phyloP scores from a whole-genome alignment of 345 rosid genomes.

The Aquilaria yunnanensis region DNA sequence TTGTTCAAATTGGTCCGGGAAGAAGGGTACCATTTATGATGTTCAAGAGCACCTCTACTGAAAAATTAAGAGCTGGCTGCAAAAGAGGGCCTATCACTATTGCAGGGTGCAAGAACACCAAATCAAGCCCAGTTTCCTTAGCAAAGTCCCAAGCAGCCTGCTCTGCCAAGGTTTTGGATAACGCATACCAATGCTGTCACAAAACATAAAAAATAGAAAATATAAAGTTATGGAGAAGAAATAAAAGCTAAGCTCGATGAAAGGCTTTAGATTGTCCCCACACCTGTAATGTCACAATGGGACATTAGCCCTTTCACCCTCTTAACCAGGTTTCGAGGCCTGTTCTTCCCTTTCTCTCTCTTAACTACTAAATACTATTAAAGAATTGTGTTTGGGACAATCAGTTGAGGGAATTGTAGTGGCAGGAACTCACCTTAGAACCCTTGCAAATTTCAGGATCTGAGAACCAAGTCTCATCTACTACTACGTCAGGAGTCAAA shows the following conservation, averaged over 20 bases:
- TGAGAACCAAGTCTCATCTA: constrained; percentile 30
- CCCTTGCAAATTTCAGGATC: constrained; percentile 10
- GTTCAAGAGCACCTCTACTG: constrained; percentile 20
- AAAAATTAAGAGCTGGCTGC: constrained; percentile 36
- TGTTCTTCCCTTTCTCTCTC: no score
- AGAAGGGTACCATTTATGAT: constrained; percentile 26
- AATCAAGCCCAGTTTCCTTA: constrained; percentile 39
- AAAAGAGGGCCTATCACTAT: constrained; percentile 39
- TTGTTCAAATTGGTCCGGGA: no score
- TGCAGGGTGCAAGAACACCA: constrained; percentile 39
- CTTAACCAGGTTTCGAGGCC: no score
- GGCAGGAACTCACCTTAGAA: neutral
- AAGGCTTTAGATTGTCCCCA: no score
- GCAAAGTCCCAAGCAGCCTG: constrained; percentile 44
- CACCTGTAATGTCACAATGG: no score
- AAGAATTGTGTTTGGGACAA: no score
- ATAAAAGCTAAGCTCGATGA: no score
- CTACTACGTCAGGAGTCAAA: constrained; percentile 7
- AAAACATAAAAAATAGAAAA: neutral
- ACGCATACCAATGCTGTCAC: constrained; percentile 36
- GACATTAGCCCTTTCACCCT: no score
- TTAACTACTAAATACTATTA: no score
- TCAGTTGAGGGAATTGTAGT: neutral
- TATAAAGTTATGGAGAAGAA: no score
- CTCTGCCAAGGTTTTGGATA: constrained; percentile 47